These are phyloP conservation scores for Apiotrichum laibachii DNA, from an alignment of 1,284 basidiomycete genomes.

Conservation along the genomic window DNA sequence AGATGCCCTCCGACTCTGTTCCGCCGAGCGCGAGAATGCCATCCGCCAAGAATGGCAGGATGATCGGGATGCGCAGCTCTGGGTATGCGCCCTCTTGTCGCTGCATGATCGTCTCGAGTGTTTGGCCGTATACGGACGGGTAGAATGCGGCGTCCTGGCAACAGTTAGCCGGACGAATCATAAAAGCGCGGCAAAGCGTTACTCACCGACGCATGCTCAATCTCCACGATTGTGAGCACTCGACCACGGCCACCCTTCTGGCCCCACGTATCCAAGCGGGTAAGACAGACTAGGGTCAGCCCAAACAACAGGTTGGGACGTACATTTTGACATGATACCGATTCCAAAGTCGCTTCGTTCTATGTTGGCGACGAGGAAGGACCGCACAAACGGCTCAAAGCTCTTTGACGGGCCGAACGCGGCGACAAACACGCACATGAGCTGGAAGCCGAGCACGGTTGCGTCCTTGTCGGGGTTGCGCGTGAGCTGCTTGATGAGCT, in stretches of 20 bases:
- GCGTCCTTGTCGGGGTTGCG: conserved; percentile 78
- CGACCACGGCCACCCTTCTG: conserved; percentile 80
- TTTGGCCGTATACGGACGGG: conserved; percentile 86
- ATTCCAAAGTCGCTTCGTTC: conserved; percentile 64
- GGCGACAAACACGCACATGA: conserved; percentile 78
- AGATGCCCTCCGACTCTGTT: conserved; percentile 79
- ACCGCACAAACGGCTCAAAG: conserved; percentile 74
- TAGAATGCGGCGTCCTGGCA: conserved; percentile 82
- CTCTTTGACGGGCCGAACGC: conserved; percentile 88
- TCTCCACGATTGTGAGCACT: conserved; percentile 72
- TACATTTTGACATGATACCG: conserved; percentile 78
- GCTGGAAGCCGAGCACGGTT: conserved; percentile 83
- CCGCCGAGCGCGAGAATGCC: conserved; percentile 84
- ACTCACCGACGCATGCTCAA: conserved; percentile 77
- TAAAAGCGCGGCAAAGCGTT: neutral
- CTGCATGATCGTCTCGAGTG: conserved; percentile 74
- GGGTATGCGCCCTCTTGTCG: conserved; percentile 81
- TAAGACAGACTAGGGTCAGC: conserved; percentile 59
- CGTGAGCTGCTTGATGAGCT: conserved; percentile 83
- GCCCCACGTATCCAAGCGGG: conserved; percentile 66
- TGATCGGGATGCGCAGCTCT: conserved; percentile 76
- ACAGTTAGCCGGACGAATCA: neutral
- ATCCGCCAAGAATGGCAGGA: conserved; percentile 85
- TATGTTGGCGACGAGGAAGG: conserved; percentile 69
- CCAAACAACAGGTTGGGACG: conserved; percentile 14